These are phyloP conservation scores for Scheffersomyces stipitis DNA, from an alignment of 805 yeast species.

Conservation along the genomic window DNA sequence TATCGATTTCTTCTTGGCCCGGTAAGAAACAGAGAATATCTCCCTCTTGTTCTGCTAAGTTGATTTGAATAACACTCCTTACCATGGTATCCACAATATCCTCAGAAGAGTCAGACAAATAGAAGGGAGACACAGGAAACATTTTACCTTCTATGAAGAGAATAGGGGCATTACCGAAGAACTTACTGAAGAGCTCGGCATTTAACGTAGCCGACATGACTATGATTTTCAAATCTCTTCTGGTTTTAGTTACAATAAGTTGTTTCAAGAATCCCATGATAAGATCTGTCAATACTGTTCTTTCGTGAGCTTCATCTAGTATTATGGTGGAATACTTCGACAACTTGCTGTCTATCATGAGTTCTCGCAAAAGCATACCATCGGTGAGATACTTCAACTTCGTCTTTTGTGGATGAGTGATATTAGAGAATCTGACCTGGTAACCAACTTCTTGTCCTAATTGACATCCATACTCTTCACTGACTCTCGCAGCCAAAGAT, in stretches of 20 bases:
- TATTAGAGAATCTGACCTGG: constrained; percentile 86
- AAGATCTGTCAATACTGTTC: constrained; percentile 89
- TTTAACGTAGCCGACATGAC: constrained; percentile 97
- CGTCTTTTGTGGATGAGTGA: constrained; percentile 54
- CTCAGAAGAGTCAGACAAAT: constrained; percentile 62
- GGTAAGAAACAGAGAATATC: constrained; percentile 91
- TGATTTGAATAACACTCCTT: constrained; percentile 73
- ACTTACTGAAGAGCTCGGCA: constrained; percentile 80
- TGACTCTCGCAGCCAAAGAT: constrained; percentile 86
- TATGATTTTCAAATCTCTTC: constrained; percentile 63
- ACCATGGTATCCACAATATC: constrained; percentile 83
- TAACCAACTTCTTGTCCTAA: constrained; percentile 88
- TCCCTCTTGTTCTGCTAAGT: constrained; percentile 77
- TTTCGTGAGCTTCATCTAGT: constrained; percentile 97
- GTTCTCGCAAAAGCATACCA: constrained; percentile 93
- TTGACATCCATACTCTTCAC: constrained; percentile 77
- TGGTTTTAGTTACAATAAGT: constrained; percentile 47
- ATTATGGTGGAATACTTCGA: constrained; percentile 71
- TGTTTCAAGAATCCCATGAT: constrained; percentile 84
- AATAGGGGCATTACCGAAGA: constrained; percentile 79
- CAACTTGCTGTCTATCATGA: constrained; percentile 71
- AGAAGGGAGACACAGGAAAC: constrained; percentile 76
- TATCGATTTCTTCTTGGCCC: constrained; percentile 97
- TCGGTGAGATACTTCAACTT: constrained; percentile 86
- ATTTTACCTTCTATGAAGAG: constrained; percentile 86